These are phyloP conservation scores for Rhododendron vialii DNA, from an alignment of 148 eudicot species.

Conservation along the genomic window DNA sequence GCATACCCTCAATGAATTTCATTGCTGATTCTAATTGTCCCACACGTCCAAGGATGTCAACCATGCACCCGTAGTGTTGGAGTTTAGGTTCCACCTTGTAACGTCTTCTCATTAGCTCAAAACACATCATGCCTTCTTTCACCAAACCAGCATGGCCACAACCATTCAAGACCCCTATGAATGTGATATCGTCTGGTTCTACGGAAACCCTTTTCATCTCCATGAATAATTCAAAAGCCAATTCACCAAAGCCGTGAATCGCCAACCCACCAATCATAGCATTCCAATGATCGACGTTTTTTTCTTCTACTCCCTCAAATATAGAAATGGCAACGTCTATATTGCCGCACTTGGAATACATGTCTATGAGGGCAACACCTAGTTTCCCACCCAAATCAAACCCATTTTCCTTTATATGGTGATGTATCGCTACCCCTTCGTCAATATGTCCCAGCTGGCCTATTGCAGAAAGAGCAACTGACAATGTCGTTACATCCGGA, in stretches of 20 bases:
- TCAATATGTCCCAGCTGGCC: constrained; percentile 51
- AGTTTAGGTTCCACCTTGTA: constrained; percentile 54
- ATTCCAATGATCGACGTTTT: constrained; percentile 73
- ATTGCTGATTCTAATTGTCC: constrained; percentile 52
- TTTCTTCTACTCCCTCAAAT: constrained; percentile 35
- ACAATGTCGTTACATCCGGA: constrained; percentile 54
- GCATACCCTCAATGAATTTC: constrained; percentile 56
- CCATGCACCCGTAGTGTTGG: constrained; percentile 78
- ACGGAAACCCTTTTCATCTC: constrained; percentile 43
- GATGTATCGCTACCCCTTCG: constrained; percentile 56
- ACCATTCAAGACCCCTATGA: constrained; percentile 56
- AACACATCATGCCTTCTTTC: constrained; percentile 67
- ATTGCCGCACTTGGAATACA: constrained; percentile 81
- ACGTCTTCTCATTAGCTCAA: constrained; percentile 64
- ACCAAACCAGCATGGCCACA: constrained; percentile 75
- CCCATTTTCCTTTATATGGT: constrained; percentile 29
- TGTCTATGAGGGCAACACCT: constrained; percentile 75
- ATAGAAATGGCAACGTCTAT: constrained; percentile 49
- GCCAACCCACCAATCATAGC: constrained; percentile 83
- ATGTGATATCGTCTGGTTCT: constrained; percentile 68
- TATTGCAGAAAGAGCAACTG: constrained; percentile 57
- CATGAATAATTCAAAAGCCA: constrained; percentile 57
- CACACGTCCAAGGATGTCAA: constrained; percentile 66
- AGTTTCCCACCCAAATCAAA: constrained; percentile 45
- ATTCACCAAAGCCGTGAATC: constrained; percentile 56